Percentiles rank a stretch among this genome's conserved stretches.
phyloP scores from a whole-genome alignment of 2,329 filamentous ascomycete species.

The Ceratocystis variospora region DNA sequence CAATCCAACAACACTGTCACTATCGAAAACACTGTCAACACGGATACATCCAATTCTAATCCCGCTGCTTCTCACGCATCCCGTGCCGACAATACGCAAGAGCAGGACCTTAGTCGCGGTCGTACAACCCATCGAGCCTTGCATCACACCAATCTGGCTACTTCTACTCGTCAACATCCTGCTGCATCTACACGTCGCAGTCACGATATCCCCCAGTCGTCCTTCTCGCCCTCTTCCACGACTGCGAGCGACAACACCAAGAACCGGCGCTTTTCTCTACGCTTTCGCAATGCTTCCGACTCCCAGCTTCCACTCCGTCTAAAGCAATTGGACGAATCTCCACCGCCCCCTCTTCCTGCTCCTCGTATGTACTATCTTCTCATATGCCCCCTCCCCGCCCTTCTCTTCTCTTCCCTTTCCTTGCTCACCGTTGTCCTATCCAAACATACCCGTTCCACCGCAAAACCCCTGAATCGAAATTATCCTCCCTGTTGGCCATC shows the following conservation, averaged over 20 bases:
- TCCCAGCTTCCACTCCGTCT: constrained; percentile 68
- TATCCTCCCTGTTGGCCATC: neutral
- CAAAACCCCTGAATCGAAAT: constrained; percentile 1
- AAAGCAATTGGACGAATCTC: constrained; percentile 50
- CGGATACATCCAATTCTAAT: neutral
- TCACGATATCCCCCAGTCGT: constrained; percentile 17
- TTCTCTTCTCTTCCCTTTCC: neutral
- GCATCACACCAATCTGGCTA: constrained; percentile 13
- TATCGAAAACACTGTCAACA: constrained; percentile 3
- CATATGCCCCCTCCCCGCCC: neutral
- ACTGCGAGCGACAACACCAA: constrained; percentile 28
- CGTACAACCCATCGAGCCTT: constrained; percentile 16
- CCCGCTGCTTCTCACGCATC: constrained; percentile 1
- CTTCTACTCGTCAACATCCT: constrained; percentile 22
- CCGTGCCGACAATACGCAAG: neutral
- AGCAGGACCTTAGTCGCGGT: neutral
- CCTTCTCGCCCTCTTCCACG: constrained; percentile 17
- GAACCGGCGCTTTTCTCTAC: constrained; percentile 53
- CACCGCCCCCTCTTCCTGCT: constrained; percentile 42
- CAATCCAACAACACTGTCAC: neutral
- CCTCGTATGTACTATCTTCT: constrained; percentile 31
- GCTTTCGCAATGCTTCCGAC: constrained; percentile 85
- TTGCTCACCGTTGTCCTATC: neutral
- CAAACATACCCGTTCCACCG: neutral
- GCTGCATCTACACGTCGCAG: constrained; percentile 20